Evolutionary conservation across 2,329 filamentous ascomycete genomes (phyloP), one percentile per base, ranked within the genome.

Genomic region (Helotiales sp.): DNA sequence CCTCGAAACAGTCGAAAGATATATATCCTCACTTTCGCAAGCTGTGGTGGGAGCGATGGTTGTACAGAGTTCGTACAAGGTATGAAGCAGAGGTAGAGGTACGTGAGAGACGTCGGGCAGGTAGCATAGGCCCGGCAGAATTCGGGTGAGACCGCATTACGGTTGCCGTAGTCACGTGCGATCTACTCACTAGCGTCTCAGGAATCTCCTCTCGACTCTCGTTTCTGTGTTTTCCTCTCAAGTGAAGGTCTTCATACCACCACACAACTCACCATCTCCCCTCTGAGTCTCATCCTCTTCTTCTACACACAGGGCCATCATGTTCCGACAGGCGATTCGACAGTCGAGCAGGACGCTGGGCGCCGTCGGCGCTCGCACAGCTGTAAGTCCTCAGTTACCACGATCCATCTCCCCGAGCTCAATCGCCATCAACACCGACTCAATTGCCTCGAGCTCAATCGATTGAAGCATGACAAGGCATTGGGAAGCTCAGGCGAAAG

Each of bases 271-370:
- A 75, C 44, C 54, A 58, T 76, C 82, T 81, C 81, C 83, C 80
- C 81, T 78, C 82, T 83, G 81, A 75, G 71, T 38, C 24, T 24
- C 7, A 17, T 75, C 76, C 77, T 72, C 73, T 73, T 77, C 74
- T 73, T 74, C 76, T 74, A 79, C 76, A 73, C 74, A 76, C 72
- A 79, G 71, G 81, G 74, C 77, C 77, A 84, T 78, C 81, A 97
- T 98, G 93, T 96, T 97, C 86, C 91, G 93, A 83, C 96, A 90
- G 88, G 93, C 93, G 84, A 86, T 98, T 82, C 88, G 93, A 84
- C 92, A 96, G 85, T 96, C 92, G 79, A 89, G 89, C 83, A 92
- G 93, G 84, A 89, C 90, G 80, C 90, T 93, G 81, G 90, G 91
- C 83, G 91, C 91, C 82, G 86, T 96, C 82, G 91, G 91, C 88